Evolutionary conservation across 768 basidiomycete genomes (phyloP).

Genomic region (Calocera cornea): DNA sequence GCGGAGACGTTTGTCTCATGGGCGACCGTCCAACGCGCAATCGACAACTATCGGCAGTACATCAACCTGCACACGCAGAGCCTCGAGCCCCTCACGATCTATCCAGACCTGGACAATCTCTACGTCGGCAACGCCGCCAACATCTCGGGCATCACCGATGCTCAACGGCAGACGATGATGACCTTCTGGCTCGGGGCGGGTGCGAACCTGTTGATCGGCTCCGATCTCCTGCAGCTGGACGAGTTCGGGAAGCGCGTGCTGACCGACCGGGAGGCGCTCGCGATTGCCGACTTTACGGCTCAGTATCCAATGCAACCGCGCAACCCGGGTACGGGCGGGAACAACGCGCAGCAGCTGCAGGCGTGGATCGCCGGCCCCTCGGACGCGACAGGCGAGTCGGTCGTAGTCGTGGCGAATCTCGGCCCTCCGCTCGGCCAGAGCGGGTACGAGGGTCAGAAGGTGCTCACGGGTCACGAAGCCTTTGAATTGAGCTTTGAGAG

Average conservation of each 20-base stretch:
- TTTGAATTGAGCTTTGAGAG: background rate
- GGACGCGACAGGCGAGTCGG: background rate
- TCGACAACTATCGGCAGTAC: slow-evolving; percentile 8
- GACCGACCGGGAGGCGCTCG: background rate
- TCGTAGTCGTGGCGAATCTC: slow-evolving; percentile 6
- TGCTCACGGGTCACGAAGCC: background rate
- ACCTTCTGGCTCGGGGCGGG: slow-evolving; percentile 7
- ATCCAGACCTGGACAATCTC: slow-evolving; percentile 8
- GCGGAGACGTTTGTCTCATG: background rate
- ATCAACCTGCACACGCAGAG: slow-evolving; percentile 3
- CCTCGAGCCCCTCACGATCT: background rate
- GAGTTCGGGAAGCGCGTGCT: background rate
- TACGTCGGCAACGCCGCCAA: slow-evolving; percentile 4
- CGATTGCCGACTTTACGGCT: slow-evolving; percentile 4
- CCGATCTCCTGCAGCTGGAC: slow-evolving; percentile 5
- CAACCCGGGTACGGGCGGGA: background rate
- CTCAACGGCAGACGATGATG: slow-evolving; percentile 3
- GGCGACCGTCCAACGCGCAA: slow-evolving; percentile 7
- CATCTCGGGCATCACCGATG: slow-evolving; percentile 6
- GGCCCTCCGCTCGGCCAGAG: slow-evolving; percentile 1
- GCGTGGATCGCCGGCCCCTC: slow-evolving; percentile 7
- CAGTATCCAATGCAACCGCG: slow-evolving; percentile 5
- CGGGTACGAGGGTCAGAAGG: background rate
- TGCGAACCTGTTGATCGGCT: slow-evolving; percentile 6
- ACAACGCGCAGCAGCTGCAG: slow-evolving; percentile 3